phyloP scores from a whole-genome alignment of 2,329 filamentous ascomycete species.

The Drechmeria coniospora region DNA sequence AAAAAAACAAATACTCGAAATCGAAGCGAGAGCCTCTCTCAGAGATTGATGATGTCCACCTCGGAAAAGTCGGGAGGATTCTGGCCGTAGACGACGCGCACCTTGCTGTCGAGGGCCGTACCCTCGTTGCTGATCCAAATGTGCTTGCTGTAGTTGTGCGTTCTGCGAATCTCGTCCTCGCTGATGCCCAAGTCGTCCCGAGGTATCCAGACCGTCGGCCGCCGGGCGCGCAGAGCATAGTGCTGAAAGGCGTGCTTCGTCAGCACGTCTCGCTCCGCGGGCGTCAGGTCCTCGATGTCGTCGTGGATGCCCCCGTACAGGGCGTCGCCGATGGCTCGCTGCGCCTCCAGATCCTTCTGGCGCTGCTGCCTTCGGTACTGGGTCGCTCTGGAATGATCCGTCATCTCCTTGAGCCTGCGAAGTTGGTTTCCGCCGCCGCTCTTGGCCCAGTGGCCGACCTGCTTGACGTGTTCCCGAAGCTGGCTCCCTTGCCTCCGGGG shows the following conservation, averaged over 20 bases:
- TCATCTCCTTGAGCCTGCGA: slow-evolving; percentile 22
- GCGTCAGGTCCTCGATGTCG: slow-evolving; percentile 85
- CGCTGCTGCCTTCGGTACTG: slow-evolving; percentile 33
- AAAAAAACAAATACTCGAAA: slow-evolving; percentile 2
- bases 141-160: slow-evolving; percentile 56
- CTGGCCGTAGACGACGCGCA: slow-evolving; percentile 66
- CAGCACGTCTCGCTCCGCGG: slow-evolving; percentile 73
- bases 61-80: slow-evolving; percentile 85
- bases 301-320: slow-evolving; percentile 80
- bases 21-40: too few species aligned
- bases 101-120: slow-evolving; percentile 71
- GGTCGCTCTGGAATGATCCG: slow-evolving; percentile 22
- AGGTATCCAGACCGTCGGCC: slow-evolving; percentile 88
- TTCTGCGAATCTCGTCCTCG: slow-evolving; percentile 77
- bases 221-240: slow-evolving; percentile 64
- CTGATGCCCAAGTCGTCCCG: slow-evolving; percentile 79
- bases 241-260: slow-evolving; percentile 85
- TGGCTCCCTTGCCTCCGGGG: slow-evolving; percentile 7
- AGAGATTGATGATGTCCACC: slow-evolving; percentile 72
- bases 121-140: slow-evolving; percentile 94
- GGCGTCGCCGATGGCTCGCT: slow-evolving; percentile 59
- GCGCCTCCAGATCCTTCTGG: slow-evolving; percentile 52
- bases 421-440: slow-evolving; percentile 34
- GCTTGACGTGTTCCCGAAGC: slow-evolving; percentile 28
- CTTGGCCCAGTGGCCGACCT: slow-evolving; percentile 28